Conservation (phyloP, 1,284 basidiomycete species). For the Earliella scabrosa region DNA sequence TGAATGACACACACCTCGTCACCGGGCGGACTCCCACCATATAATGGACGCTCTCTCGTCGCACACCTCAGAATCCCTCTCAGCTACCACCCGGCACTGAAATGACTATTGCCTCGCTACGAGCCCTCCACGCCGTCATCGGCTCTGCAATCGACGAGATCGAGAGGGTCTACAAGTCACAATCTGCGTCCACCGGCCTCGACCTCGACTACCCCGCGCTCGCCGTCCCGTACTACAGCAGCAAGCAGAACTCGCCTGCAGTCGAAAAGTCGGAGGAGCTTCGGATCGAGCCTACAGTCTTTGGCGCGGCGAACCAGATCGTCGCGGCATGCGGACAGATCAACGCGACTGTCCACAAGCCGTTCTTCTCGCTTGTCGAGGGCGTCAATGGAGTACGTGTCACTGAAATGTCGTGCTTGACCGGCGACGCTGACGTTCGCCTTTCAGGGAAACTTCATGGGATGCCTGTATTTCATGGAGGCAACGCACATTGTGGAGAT, state of each 20-base stretch:
- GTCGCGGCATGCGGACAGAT: slow-evolving; percentile 72
- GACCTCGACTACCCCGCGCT: slow-evolving; percentile 64
- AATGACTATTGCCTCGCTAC: slow-evolving; percentile 64
- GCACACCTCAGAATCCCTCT: too few relatives aligned
- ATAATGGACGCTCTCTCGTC: not conserved
- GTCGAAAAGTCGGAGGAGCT: slow-evolving; percentile 47
- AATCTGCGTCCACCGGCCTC: not conserved
- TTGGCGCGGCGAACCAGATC: slow-evolving; percentile 60
- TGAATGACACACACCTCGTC: not conserved
- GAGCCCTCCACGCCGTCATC: slow-evolving; percentile 66
- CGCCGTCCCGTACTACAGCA: slow-evolving; percentile 50
- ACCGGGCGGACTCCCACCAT: not conserved
- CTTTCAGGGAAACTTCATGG: slow-evolving; percentile 67
- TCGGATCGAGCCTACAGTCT: slow-evolving; percentile 57
- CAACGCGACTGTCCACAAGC: slow-evolving; percentile 59
- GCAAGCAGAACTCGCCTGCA: slow-evolving; percentile 27
- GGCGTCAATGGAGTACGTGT: slow-evolving; percentile 61
- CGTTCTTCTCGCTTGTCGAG: slow-evolving; percentile 65
- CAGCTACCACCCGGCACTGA: not conserved
- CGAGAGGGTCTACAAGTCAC: not conserved
- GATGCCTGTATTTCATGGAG: slow-evolving; percentile 69
- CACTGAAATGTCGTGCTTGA: too few relatives aligned
- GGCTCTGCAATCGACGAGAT: slow-evolving; percentile 64
- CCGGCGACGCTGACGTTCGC: not conserved
- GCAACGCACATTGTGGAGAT: slow-evolving; percentile 70